Percentiles rank a stretch among this genome's conserved stretches.
Evolutionary conservation across 2,329 filamentous ascomycete species (phyloP).

Genomic region (Raffaelea albimanens): DNA sequence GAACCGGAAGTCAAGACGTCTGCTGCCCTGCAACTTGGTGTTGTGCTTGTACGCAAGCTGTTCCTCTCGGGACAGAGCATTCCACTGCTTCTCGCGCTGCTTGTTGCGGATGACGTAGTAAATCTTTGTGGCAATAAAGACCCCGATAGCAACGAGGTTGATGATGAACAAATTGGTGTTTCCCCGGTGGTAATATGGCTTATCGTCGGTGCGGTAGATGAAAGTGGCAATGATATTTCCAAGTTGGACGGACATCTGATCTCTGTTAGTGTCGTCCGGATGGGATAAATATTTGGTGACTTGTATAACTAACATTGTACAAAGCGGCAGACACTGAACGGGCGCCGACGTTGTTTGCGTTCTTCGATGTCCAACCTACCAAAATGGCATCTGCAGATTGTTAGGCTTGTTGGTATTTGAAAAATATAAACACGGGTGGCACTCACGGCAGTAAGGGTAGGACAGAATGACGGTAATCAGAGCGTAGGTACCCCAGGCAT

Average conservation of each 20-base stretch:
- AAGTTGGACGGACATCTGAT: slow-evolving; percentile 26
- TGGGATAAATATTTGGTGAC: too few relatives aligned
- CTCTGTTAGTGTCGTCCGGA: not conserved
- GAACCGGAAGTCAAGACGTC: slow-evolving; percentile 33
- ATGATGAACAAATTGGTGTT: slow-evolving; percentile 44
- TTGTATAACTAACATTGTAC: slow-evolving; percentile 22
- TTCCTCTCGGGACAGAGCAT: slow-evolving; percentile 34
- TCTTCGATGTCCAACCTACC: slow-evolving; percentile 48
- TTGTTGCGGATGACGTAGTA: slow-evolving; percentile 42
- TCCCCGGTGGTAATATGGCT: slow-evolving; percentile 42
- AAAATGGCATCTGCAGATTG: slow-evolving; percentile 38
- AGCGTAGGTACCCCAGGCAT: slow-evolving; percentile 41
- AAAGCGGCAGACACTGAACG: slow-evolving; percentile 48
- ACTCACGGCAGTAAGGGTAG: slow-evolving; percentile 42
- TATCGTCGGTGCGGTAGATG: slow-evolving; percentile 47
- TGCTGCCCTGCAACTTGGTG: slow-evolving; percentile 32
- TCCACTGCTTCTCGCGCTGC: slow-evolving; percentile 36
- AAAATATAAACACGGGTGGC: too few relatives aligned
- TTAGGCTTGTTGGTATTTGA: too few relatives aligned
- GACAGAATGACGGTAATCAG: slow-evolving; percentile 38
- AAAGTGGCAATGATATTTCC: slow-evolving; percentile 24
- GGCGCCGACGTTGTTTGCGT: slow-evolving; percentile 50
- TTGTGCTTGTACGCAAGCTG: slow-evolving; percentile 36
- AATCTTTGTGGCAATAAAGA: slow-evolving; percentile 40
- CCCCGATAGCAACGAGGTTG: slow-evolving; percentile 34